phyloP scores from a whole-genome alignment of 352 stramenopile genomes.

The Pythium chondricola region DNA sequence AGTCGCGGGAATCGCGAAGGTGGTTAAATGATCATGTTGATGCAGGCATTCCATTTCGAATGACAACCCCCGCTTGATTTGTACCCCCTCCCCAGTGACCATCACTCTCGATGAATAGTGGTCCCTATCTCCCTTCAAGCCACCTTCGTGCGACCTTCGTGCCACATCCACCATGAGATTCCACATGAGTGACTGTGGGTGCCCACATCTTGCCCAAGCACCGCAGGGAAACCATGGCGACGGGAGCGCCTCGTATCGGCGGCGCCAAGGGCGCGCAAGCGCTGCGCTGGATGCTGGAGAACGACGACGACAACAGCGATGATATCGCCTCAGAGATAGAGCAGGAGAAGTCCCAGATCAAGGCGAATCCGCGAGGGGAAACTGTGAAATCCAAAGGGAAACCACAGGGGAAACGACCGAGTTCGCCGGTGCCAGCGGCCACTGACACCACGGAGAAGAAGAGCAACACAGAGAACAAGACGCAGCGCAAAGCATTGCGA shows the following conservation, averaged over 20 bases:
- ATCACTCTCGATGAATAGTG: constrained; percentile 12
- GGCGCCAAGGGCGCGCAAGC: background rate
- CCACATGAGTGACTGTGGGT: background rate
- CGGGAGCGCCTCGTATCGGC: too few relatives aligned
- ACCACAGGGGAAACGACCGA: too few relatives aligned
- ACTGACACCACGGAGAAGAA: too few relatives aligned
- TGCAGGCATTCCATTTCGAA: background rate
- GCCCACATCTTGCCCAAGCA: background rate
- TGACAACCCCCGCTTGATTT: background rate
- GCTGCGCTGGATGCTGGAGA: constrained; percentile 6
- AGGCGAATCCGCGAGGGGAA: too few relatives aligned
- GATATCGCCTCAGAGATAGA: too few relatives aligned
- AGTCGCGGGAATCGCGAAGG: constrained; percentile 42
- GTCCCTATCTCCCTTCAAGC: too few relatives aligned
- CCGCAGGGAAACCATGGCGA: background rate
- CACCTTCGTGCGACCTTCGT: constrained; percentile 14
- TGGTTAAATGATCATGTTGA: background rate
- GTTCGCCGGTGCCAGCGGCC: too few relatives aligned
- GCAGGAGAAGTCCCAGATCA: too few relatives aligned
- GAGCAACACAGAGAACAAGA: too few relatives aligned
- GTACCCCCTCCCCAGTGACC: background rate
- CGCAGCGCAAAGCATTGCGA: too few relatives aligned
- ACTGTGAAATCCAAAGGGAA: too few relatives aligned
- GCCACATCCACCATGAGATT: constrained; percentile 2
- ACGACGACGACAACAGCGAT: constrained; percentile 17